Evolutionary conservation across 2,329 filamentous ascomycete species (phyloP).

Genomic region (Diaporthe sp.): DNA sequence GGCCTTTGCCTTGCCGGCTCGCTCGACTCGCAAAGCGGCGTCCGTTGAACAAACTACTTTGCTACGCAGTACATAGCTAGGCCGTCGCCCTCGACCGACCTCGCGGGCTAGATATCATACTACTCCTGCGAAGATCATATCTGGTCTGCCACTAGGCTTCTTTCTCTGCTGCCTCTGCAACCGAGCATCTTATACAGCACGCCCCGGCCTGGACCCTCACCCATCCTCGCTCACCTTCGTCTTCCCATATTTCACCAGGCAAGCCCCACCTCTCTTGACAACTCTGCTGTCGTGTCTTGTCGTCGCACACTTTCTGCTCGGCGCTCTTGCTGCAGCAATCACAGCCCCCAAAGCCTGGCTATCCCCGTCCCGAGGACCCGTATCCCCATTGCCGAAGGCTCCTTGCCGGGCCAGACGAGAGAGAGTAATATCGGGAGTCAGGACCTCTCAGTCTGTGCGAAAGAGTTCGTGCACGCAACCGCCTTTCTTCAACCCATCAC

Average conservation of each 20-base stretch:
- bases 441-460: constrained; percentile 32
- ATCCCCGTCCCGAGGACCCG: constrained; percentile 8
- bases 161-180: constrained; percentile 15
- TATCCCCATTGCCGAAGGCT: constrained; percentile 23
- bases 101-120: constrained; percentile 12
- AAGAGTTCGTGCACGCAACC: constrained; percentile 31
- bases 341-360: not conserved
- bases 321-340: constrained; percentile 2
- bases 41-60: not conserved
- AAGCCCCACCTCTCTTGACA: not conserved
- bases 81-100: constrained; percentile 10
- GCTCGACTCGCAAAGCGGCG: constrained; percentile 30
- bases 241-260: constrained; percentile 18
- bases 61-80: constrained; percentile 31
- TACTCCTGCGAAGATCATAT: constrained; percentile 11
- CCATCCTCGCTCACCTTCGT: constrained; percentile 17
- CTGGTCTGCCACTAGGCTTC: constrained; percentile 9
- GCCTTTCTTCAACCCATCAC: constrained; percentile 28
- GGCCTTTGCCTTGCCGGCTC: constrained; percentile 13
- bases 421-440: constrained; percentile 20
- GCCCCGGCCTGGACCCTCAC: constrained; percentile 1
- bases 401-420: constrained; percentile 16
- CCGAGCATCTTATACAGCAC: constrained; percentile 18
- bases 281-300: not conserved
- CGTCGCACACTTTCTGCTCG: not conserved